Evolutionary conservation across 805 yeast species (phyloP).

Genomic region (Pichia phayaonensis): DNA sequence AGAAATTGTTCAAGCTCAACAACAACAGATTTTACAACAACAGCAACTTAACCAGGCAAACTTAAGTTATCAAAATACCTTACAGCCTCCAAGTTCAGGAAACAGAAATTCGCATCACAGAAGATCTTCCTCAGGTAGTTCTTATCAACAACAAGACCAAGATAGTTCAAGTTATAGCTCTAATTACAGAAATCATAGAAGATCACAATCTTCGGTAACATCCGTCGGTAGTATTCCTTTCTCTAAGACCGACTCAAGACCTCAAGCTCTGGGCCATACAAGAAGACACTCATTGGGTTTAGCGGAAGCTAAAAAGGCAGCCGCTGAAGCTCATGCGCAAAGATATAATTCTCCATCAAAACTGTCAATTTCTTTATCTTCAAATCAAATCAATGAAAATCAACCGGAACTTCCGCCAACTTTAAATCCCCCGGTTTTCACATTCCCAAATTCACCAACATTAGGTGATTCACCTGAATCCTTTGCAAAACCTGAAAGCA

Average conservation of each 20-base stretch:
- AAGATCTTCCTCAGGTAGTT: slow-evolving; percentile 23
- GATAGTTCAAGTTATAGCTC: neutral
- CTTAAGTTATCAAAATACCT: slow-evolving; percentile 9
- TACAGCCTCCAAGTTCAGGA: slow-evolving; percentile 18
- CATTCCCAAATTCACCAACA: slow-evolving; percentile 42
- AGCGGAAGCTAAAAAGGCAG: slow-evolving; percentile 90
- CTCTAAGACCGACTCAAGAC: slow-evolving; percentile 17
- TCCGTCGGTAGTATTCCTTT: slow-evolving; percentile 17
- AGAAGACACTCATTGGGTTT: slow-evolving; percentile 91
- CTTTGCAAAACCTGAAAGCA: neutral
- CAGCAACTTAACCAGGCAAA: slow-evolving; percentile 37
- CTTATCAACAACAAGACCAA: slow-evolving; percentile 12
- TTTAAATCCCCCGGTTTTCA: slow-evolving; percentile 34
- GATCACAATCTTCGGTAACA: slow-evolving; percentile 35
- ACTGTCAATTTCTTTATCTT: slow-evolving; percentile 12
- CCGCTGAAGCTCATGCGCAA: slow-evolving; percentile 84
- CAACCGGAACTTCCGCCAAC: slow-evolving; percentile 7
- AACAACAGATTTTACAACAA: slow-evolving; percentile 77
- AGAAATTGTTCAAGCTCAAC: slow-evolving; percentile 87
- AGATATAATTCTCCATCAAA: slow-evolving; percentile 35
- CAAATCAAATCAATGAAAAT: slow-evolving; percentile 1
- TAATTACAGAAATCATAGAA: slow-evolving; percentile 32
- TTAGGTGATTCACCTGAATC: slow-evolving; percentile 8
- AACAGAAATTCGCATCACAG: slow-evolving; percentile 23
- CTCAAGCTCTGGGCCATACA: slow-evolving; percentile 57